Percentiles rank a stretch among this genome's conserved stretches.
These are phyloP conservation scores for Apiospora malaysiana DNA, from an alignment of 2,329 filamentous ascomycete species.

Conservation along the genomic window DNA sequence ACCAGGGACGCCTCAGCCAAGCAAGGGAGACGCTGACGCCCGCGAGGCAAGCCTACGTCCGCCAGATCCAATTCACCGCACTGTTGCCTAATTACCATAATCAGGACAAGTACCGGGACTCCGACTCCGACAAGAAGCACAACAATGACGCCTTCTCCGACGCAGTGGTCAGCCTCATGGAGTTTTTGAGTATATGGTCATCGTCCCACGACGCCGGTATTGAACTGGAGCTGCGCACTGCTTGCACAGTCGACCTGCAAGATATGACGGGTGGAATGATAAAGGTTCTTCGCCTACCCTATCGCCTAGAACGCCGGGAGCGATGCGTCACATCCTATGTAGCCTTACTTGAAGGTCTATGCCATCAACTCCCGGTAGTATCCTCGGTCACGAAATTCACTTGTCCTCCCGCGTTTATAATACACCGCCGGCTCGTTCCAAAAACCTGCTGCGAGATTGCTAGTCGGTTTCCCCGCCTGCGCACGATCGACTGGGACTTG, in stretches of 20 bases:
- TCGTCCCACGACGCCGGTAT: not conserved
- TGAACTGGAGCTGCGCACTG: not conserved
- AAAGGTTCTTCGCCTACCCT: too few species aligned
- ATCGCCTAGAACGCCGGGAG: not conserved
- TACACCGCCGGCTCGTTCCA: not conserved
- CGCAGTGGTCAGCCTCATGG: not conserved
- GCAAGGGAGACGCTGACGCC: not conserved
- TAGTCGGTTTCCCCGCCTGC: not conserved
- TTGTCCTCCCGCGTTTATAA: too few species aligned
- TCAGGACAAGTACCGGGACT: not conserved
- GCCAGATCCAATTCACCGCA: not conserved
- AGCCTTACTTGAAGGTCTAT: not conserved
- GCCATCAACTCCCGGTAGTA: not conserved
- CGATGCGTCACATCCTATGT: not conserved
- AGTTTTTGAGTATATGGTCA: not conserved
- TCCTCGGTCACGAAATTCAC: not conserved
- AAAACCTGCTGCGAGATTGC: slow-evolving; percentile 2
- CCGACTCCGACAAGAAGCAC: not conserved
- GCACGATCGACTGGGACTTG: slow-evolving; percentile 4
- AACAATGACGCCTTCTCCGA: slow-evolving; percentile 4
- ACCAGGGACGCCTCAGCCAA: not conserved
- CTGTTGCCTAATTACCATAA: not conserved
- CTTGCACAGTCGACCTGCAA: not conserved
- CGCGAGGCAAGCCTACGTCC: slow-evolving; percentile 3
- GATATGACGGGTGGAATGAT: not conserved